These are phyloP conservation scores for Tetracladium marchalianum DNA, from an alignment of 495 filamentous ascomycete species.

Conservation along the genomic window DNA sequence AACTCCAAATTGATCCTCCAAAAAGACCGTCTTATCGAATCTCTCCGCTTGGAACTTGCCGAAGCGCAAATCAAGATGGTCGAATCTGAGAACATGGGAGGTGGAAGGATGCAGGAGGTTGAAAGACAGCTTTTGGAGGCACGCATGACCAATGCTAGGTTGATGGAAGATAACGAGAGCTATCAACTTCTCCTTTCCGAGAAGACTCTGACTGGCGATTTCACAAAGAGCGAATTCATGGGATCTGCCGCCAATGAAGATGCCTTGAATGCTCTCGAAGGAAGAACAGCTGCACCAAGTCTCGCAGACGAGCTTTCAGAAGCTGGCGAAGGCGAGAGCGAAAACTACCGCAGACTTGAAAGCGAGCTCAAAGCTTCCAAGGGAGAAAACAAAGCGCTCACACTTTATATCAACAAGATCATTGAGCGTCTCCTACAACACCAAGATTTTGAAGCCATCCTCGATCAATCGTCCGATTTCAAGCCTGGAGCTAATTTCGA, in stretches of 20 bases:
- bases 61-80: constrained; percentile 93
- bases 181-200: constrained; percentile 91
- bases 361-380: constrained; percentile 69
- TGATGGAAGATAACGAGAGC: constrained; percentile 98
- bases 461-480: constrained; percentile 62
- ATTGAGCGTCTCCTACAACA: constrained; percentile 89
- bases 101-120: constrained; percentile 72
- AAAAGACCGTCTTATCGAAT: constrained; percentile 94
- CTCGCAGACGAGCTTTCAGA: constrained; percentile 84
- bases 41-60: constrained; percentile 79
- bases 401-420: constrained; percentile 96
- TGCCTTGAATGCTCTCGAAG: constrained; percentile 45
- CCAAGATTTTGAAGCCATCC: constrained; percentile 86
- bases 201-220: constrained; percentile 89
- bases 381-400: constrained; percentile 93
- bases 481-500: constrained; percentile 34
- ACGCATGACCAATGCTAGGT: constrained; percentile 83
- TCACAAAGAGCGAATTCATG: constrained; percentile 73
- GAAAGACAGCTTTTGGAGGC: constrained; percentile 83
- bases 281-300: constrained; percentile 39
- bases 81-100: constrained; percentile 86
- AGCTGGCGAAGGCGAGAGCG: constrained; percentile 45
- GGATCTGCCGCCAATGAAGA: constrained; percentile 41
- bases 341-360: constrained; percentile 61
- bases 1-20: constrained; percentile 82